These are phyloP conservation scores for Naganishia antarctica DNA, from an alignment of 768 basidiomycete genomes.

Conservation along the genomic window DNA sequence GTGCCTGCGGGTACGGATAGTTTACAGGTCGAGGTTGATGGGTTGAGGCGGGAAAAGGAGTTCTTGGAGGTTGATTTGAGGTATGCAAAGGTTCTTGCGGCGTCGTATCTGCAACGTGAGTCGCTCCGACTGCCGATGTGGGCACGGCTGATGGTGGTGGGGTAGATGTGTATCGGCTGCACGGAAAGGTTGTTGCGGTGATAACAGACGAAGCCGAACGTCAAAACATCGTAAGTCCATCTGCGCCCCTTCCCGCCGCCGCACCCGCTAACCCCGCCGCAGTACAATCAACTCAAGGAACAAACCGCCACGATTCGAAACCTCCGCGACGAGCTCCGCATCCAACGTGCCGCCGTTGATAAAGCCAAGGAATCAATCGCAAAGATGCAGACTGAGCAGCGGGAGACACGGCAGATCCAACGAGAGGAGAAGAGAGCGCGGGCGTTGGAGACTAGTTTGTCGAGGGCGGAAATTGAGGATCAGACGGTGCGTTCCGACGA, in stretches of 20 bases:
- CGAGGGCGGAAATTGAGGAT: conserved; percentile 20
- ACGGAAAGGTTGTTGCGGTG: conserved; percentile 20
- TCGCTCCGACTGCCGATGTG: neutral
- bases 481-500: conserved; percentile 3
- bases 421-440: conserved; percentile 16
- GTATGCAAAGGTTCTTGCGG: conserved; percentile 22
- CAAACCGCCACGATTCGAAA: conserved; percentile 17
- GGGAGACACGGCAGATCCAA: conserved; percentile 19
- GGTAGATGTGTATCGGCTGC: conserved; percentile 24
- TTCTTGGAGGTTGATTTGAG: conserved; percentile 18
- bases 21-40: conserved; percentile 17
- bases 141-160: neutral
- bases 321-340: conserved; percentile 17
- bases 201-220: conserved; percentile 23
- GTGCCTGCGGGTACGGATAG: neutral
- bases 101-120: conserved; percentile 24
- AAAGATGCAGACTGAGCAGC: conserved; percentile 17
- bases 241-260: neutral
- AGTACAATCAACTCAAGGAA: conserved; percentile 27
- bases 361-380: conserved; percentile 9
- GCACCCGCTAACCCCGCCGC: neutral
- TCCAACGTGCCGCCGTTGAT: conserved; percentile 13
- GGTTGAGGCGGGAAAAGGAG: conserved; percentile 21
- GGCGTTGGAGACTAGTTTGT: conserved; percentile 10
- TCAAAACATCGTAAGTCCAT: conserved; percentile 19